These are phyloP conservation scores for Suhomyces bokatorum DNA, from an alignment of 1,139 yeast genomes.

Conservation along the genomic window DNA sequence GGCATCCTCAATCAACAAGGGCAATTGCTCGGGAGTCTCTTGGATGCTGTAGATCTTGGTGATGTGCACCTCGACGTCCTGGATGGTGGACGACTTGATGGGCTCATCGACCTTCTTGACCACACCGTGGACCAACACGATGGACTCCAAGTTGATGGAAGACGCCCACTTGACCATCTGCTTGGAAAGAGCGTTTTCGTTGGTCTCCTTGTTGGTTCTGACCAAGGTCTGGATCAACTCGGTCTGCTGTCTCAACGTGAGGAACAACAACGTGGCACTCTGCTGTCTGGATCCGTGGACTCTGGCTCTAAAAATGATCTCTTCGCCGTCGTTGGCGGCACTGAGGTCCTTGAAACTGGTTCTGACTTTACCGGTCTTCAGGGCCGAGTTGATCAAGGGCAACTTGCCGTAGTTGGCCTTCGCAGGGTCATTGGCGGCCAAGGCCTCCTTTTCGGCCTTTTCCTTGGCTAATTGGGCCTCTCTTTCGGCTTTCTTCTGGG, in stretches of 20 bases:
- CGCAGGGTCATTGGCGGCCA: conserved; percentile 83
- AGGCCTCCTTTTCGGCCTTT: conserved; percentile 78
- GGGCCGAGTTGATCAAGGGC: conserved; percentile 80
- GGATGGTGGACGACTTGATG: conserved; percentile 87
- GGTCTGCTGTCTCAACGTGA: conserved; percentile 88
- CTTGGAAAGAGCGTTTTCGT: conserved; percentile 71
- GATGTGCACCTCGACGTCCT: conserved; percentile 83
- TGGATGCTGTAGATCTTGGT: conserved; percentile 72
- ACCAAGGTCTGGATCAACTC: conserved; percentile 80
- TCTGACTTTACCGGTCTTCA: conserved; percentile 63
- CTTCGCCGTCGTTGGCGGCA: conserved; percentile 70
- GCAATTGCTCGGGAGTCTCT: conserved; percentile 90
- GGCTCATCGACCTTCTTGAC: conserved; percentile 84
- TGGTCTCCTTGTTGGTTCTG: conserved; percentile 57
- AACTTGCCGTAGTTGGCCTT: conserved; percentile 85
- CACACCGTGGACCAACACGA: conserved; percentile 85
- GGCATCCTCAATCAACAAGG: conserved; percentile 94
- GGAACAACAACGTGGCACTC: conserved; percentile 91
- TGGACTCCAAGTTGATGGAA: conserved; percentile 79
- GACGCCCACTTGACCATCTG: conserved; percentile 98
- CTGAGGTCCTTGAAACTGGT: conserved; percentile 56
- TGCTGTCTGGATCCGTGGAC: conserved; percentile 91
- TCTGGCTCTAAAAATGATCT: conserved; percentile 88
- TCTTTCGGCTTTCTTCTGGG: conserved; percentile 87
- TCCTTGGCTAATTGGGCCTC: conserved; percentile 88